phyloP scores from a whole-genome alignment of 2,329 filamentous ascomycete genomes.

The Neurospora sp. region DNA sequence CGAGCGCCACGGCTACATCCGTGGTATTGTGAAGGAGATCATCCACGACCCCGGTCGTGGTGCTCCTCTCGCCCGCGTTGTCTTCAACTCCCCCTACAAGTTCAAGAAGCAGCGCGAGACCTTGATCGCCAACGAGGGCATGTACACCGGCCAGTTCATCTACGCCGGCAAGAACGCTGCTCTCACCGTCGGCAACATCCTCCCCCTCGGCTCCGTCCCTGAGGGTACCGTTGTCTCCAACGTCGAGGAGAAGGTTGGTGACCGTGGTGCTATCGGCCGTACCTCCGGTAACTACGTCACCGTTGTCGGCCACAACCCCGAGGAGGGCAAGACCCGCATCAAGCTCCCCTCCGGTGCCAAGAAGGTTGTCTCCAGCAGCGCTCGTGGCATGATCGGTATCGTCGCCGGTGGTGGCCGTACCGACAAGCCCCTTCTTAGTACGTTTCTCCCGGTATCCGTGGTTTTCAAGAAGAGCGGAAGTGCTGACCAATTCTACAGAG shows the following conservation, averaged over 20 bases:
- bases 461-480: constrained; percentile 9
- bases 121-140: constrained; percentile 99
- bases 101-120: constrained; percentile 98
- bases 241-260: constrained; percentile 97
- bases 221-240: constrained; percentile 99
- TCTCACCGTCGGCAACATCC: constrained; percentile 94
- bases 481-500: constrained; percentile 54
- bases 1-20: constrained; percentile 95
- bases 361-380: constrained; percentile 90
- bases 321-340: constrained; percentile 99
- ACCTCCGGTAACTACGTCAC: constrained; percentile 99
- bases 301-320: constrained; percentile 93
- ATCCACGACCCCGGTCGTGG: constrained; percentile 98
- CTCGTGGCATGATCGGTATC: constrained; percentile 98
- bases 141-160: constrained; percentile 99
- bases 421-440: constrained; percentile 97
- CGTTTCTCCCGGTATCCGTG: constrained; percentile 23
- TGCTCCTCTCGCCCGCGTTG: constrained; percentile 92
- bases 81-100: constrained; percentile 96
- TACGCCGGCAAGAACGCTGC: constrained; percentile 99
- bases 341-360: constrained; percentile 99
- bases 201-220: constrained; percentile 86
- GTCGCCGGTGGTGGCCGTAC: constrained; percentile 98
- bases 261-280: constrained; percentile 91
- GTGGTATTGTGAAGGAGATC: constrained; percentile 97